Base-by-base conservation (phyloP, 306 rosid genomes). In the Medicago arabica region DNA sequence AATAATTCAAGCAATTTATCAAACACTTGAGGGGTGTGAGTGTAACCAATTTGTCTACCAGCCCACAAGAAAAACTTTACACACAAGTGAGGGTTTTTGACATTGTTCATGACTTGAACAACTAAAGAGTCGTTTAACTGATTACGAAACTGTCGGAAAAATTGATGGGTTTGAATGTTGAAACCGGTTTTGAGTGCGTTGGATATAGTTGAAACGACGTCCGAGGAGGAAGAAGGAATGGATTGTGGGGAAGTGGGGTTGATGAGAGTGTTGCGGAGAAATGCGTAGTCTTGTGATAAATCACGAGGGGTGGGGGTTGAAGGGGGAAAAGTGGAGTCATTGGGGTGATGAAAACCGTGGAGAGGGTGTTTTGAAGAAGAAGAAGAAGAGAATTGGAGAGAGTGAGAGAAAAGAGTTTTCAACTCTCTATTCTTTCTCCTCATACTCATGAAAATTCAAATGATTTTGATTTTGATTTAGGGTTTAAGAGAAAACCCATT, bases 1-100 rank as follows among this genome's bases (percentile, higher is more conserved):
- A 86, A 43, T 19, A 82, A 71, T 63, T 88, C 91, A 51, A 92
- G 67, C 67, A 92, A 75, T n/a, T 82, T 84, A 69, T 76, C 64
- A 39, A 83, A 90, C 75, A 90, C 97, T 0, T 50, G 4, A 0
- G 9, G 73, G 28, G 87, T 86, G 69, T 92, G 93, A 66, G 67
- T 43, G 50, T 92, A 92, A 47, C 96, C 97, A 25, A 92, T 90
- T 72, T 92, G 97, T 17, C 91, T 73, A 84, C 93, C 88, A 2
- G 88, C 86, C 97, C 97, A 92, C 1, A 90, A 7, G 79, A 92
- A 92, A 50, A 92, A 90, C 80, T 80, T 81, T 16, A 92, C 86
- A 16, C 93, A 86, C 74, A 92, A 70, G 3, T 83, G 81, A 62
- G 86, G 87, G 16, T 71, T 78, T 40, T 67, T 76, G 1, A 87